Conservation (phyloP, 345 rosid genomes). For the Anacardium occidentale region DNA sequence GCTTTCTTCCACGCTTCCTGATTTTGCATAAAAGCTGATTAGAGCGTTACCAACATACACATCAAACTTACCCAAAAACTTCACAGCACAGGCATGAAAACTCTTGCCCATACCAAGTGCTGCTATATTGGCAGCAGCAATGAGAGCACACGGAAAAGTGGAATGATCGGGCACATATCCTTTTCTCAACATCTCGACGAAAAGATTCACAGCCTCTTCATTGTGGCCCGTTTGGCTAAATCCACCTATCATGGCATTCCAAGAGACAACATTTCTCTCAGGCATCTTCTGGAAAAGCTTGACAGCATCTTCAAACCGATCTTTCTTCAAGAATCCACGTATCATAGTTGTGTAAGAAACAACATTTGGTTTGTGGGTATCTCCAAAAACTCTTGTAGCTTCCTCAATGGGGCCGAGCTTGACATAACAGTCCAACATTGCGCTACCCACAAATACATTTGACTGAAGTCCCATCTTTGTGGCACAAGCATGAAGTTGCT, state of each 20-base stretch:
- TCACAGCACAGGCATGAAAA: slow-evolving; percentile 65
- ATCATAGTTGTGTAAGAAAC: slow-evolving; percentile 65
- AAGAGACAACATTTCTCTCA: slow-evolving; percentile 64
- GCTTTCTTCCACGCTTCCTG: slow-evolving; percentile 76
- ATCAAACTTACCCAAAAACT: slow-evolving; percentile 41
- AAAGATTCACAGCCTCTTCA: slow-evolving; percentile 74
- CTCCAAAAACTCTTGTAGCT: slow-evolving; percentile 56
- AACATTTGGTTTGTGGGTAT: slow-evolving; percentile 58
- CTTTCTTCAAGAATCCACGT: slow-evolving; percentile 54
- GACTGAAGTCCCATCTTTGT: slow-evolving; percentile 58
- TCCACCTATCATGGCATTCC: slow-evolving; percentile 83
- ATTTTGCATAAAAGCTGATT: slow-evolving; percentile 75
- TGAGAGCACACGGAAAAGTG: slow-evolving; percentile 55
- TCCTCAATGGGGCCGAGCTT: slow-evolving; percentile 54
- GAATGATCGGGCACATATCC: slow-evolving; percentile 52
- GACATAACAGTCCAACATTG: slow-evolving; percentile 55
- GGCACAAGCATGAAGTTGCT: slow-evolving; percentile 63
- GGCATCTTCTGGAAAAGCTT: slow-evolving; percentile 54
- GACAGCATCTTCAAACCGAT: slow-evolving; percentile 46
- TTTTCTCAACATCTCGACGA: slow-evolving; percentile 64
- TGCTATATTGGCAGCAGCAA: slow-evolving; percentile 65
- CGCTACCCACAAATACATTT: slow-evolving; percentile 71
- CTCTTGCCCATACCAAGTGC: slow-evolving; percentile 66
- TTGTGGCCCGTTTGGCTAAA: slow-evolving; percentile 69
- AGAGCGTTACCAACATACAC: slow-evolving; percentile 61